Evolutionary conservation across 2,329 filamentous ascomycete genomes (phyloP).

Genomic region (Dothideomycetidae sp.): DNA sequence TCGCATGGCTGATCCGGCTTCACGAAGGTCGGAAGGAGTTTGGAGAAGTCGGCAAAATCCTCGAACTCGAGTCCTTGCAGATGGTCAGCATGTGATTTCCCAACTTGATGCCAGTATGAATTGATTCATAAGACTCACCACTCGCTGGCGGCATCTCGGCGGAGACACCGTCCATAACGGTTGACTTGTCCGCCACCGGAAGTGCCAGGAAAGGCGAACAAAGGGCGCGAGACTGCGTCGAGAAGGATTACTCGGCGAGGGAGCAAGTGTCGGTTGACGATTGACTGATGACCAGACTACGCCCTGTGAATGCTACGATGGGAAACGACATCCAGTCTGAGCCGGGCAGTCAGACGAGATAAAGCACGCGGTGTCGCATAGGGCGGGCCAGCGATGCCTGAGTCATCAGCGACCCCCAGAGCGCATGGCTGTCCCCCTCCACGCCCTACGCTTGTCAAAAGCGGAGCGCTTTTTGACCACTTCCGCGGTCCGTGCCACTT

Average conservation of each 20-base stretch:
- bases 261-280: background rate
- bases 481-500: no score
- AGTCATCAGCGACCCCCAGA: background rate
- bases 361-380: background rate
- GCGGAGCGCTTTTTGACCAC: no score
- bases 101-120: background rate
- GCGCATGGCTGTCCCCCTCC: background rate
- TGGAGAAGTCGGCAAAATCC: conserved; percentile 30
- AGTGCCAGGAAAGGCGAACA: no score
- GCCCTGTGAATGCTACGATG: background rate
- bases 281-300: background rate
- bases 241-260: no score
- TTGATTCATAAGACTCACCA: background rate
- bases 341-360: background rate
- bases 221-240: no score
- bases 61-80: conserved; percentile 7
- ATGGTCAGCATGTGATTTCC: background rate
- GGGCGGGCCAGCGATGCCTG: no score
- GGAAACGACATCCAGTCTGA: background rate
- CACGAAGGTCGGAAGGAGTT: conserved; percentile 33
- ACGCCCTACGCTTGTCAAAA: background rate
- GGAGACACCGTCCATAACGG: background rate
- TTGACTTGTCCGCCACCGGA: no score
- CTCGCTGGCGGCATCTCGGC: background rate
- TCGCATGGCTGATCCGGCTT: conserved; percentile 33